These are phyloP conservation scores for Ustilago vetiveriae DNA, from an alignment of 1,284 basidiomycete species.

Conservation along the genomic window DNA sequence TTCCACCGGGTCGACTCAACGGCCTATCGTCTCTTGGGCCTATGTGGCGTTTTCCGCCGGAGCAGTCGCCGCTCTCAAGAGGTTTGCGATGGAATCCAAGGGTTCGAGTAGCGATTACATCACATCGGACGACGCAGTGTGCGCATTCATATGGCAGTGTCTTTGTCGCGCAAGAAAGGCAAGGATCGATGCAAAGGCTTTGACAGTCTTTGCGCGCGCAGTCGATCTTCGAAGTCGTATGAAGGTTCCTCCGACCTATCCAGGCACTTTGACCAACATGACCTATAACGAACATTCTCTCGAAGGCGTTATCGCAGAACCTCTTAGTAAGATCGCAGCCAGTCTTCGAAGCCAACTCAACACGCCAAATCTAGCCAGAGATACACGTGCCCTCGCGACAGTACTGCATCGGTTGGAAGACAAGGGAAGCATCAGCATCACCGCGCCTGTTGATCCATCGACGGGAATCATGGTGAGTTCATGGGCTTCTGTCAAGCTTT, in stretches of 20 bases:
- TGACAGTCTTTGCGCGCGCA: slow-evolving; percentile 3
- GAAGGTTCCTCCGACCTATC: slow-evolving; percentile 1
- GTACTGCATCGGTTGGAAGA: not conserved
- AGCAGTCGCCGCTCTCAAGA: not conserved
- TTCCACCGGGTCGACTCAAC: not conserved
- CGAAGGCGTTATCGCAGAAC: not conserved
- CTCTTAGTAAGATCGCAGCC: slow-evolving; percentile 1
- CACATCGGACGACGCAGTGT: slow-evolving; percentile 4
- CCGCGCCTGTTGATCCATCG: slow-evolving; percentile 2
- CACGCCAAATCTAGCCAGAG: not conserved
- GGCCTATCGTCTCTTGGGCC: not conserved
- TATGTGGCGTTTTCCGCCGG: slow-evolving; percentile 1
- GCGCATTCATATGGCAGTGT: slow-evolving; percentile 4
- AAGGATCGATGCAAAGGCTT: not conserved
- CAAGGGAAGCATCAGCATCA: slow-evolving; percentile 5
- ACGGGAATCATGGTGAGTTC: slow-evolving; percentile 10
- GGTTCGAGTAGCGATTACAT: not conserved
- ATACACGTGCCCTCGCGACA: slow-evolving; percentile 3
- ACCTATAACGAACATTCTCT: slow-evolving; percentile 1
- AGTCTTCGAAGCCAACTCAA: slow-evolving; percentile 1
- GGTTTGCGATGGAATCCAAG: slow-evolving; percentile 1
- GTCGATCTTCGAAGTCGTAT: slow-evolving; percentile 4
- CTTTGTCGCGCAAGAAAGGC: slow-evolving; percentile 4
- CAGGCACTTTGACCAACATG: slow-evolving; percentile 10
- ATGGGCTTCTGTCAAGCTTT: slow-evolving; percentile 3